Conservation (phyloP, 306 rosid species). For the Cicer cuneatum region DNA sequence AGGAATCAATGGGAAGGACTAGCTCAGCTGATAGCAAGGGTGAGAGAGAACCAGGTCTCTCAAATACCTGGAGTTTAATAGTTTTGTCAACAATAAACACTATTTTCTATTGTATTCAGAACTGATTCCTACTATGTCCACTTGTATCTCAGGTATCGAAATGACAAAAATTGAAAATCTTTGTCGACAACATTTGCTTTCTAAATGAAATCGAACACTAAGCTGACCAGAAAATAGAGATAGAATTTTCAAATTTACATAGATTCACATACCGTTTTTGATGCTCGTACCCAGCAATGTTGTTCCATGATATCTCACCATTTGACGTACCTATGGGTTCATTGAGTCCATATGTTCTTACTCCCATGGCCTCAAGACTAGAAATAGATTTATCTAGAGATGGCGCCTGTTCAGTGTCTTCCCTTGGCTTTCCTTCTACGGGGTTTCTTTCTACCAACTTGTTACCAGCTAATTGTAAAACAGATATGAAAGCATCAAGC, state of each 20-base stretch:
- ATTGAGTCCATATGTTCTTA: constrained; percentile 72
- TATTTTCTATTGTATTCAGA: background rate
- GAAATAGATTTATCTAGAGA: constrained; percentile 69
- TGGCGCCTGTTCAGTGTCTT: constrained; percentile 54
- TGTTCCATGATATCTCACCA: constrained; percentile 78
- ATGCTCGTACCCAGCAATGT: constrained; percentile 86
- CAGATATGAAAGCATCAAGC: constrained; percentile 78
- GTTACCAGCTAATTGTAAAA: constrained; percentile 76
- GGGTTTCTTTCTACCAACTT: constrained; percentile 56
- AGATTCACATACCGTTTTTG: constrained; percentile 73
- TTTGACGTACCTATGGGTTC: constrained; percentile 53
- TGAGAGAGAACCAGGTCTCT: background rate
- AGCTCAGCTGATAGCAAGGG: too few relatives aligned
- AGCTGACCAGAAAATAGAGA: constrained; percentile 20
- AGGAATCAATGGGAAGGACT: too few relatives aligned
- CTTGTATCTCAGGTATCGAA: constrained; percentile 18
- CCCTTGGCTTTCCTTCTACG: constrained; percentile 56
- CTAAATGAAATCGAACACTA: constrained; percentile 25
- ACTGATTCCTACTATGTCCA: background rate
- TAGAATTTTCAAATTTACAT: constrained; percentile 33
- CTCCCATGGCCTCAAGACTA: constrained; percentile 88
- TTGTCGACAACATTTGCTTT: background rate
- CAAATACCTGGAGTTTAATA: background rate
- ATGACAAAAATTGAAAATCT: constrained; percentile 23
- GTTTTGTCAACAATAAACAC: background rate